Base-by-base conservation (phyloP, 257 asterid species). In the Vinca minor region DNA sequence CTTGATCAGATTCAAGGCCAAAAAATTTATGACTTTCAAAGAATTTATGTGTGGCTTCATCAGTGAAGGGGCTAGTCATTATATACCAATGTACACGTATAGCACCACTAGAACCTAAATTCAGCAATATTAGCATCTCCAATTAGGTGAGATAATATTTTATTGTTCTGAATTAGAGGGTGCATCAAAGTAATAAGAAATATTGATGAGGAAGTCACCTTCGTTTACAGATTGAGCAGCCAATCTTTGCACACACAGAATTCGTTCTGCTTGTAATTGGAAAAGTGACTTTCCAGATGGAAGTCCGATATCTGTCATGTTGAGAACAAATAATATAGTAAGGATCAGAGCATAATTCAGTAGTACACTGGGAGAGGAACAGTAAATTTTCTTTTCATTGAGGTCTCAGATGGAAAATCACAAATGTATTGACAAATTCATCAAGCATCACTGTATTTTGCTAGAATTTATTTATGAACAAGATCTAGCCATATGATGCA, bases 41-140 rank as follows among this genome's bases (percentile, higher is more conserved):
- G 74, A 81, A 92, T 72, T 84, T 87, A 63, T 83, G 93, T 46
- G 91, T 89, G 69, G 88, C 84, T 72, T 89, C 95, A 69, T 92
- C 96, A 47, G 96, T 92, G 72, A 89, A 89, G 69, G 98, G 98
- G 73, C 98, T 89, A 58, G 98, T 92, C 98, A 92, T 92, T 75
- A 92, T 89, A 81, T 92, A 92, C 96, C 96, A 92, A 64, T 77
- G 95, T 67, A 91, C 85, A 50, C 81, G 95, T n/a, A 65, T 73
- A 64, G 66, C 39, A 73, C 72, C 77, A 69, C 73, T 74, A 69
- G 85, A 70, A 46, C 91, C 96, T 91, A 77, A 71, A 76, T 21
- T 59, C 69, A 66, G 73, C 74, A 66, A 61, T 68, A 59, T 69
- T 38, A 78, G 63, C 41, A 66, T 29, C 70, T 35, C 63, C 56